Evolutionary conservation across 208 protist species (phyloP).

Genomic region (Trypanosoma scelopori): DNA sequence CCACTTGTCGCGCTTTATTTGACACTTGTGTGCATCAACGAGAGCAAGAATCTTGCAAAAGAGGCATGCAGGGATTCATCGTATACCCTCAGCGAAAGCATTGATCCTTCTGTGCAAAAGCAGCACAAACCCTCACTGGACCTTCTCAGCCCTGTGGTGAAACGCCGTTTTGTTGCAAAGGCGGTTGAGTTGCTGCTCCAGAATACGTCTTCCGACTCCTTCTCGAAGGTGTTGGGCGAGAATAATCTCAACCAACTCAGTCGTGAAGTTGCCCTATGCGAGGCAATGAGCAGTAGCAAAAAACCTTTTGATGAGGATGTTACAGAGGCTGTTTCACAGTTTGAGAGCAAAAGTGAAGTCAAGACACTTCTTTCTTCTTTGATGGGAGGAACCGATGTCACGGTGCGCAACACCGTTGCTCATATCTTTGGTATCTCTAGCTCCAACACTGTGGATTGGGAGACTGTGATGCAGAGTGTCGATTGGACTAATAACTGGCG

Average conservation of each 20-base stretch:
- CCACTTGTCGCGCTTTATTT: conserved; percentile 72
- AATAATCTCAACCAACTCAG: conserved; percentile 41
- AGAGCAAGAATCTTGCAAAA: conserved; percentile 30
- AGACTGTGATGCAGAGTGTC: conserved; percentile 49
- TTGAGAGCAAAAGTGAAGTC: conserved; percentile 67
- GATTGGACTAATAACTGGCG: conserved; percentile 72
- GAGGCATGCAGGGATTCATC: conserved; percentile 27
- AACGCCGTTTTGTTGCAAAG: conserved; percentile 45
- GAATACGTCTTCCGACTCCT: conserved; percentile 15
- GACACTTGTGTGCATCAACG: conserved; percentile 44
- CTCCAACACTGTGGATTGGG: conserved; percentile 45
- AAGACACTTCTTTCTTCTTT: conserved; percentile 69
- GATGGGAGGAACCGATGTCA: conserved; percentile 39
- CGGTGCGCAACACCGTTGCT: conserved; percentile 39
- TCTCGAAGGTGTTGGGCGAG: conserved; percentile 42
- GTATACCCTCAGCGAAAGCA: conserved; percentile 38
- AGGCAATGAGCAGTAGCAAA: conserved; percentile 49
- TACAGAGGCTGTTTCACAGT: conserved; percentile 38
- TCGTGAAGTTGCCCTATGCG: conserved; percentile 68
- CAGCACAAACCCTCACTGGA: neutral
- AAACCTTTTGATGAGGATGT: conserved; percentile 51
- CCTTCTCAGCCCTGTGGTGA: conserved; percentile 34
- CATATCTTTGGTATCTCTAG: conserved; percentile 42
- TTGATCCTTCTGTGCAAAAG: conserved; percentile 8
- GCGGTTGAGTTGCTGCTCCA: conserved; percentile 35